A percentile compares a stretch with the other conserved stretches of the same genome.
Evolutionary conservation across 2,329 filamentous ascomycete genomes (phyloP).

Genomic region (Penicillium sp.): DNA sequence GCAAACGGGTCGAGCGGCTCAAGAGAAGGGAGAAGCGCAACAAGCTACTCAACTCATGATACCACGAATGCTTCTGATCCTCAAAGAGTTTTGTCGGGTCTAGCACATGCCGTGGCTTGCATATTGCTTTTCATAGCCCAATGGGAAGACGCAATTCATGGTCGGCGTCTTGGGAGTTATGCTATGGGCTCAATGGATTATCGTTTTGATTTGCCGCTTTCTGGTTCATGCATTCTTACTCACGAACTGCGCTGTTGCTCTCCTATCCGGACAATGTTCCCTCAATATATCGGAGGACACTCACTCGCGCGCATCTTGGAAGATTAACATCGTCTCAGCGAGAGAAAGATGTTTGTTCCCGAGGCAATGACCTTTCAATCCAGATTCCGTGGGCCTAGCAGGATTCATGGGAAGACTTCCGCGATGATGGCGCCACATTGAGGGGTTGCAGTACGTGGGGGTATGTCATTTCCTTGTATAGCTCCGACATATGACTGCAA

Average conservation of each 20-base stretch:
- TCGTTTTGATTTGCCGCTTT: background rate
- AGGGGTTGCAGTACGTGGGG: background rate
- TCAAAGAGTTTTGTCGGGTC: background rate
- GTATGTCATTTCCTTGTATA: background rate
- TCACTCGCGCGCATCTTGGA: background rate
- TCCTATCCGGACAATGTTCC: background rate
- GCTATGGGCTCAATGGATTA: background rate
- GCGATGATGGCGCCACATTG: background rate
- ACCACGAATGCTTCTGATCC: conserved; percentile 4
- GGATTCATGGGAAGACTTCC: background rate
- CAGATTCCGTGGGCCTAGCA: background rate
- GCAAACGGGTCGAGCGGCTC: conserved; percentile 88
- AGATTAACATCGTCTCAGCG: background rate
- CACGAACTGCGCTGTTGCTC: background rate
- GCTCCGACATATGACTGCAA: background rate
- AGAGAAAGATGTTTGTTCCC: background rate
- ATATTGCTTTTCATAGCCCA: background rate
- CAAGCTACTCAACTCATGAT: conserved; percentile 52
- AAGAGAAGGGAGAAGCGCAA: conserved; percentile 96
- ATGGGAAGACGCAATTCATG: background rate
- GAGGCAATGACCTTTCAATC: background rate
- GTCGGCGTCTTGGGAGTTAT: conserved; percentile 11
- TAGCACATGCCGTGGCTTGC: background rate
- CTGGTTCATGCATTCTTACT: background rate
- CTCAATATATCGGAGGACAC: background rate